Base-by-base conservation (phyloP, 208 protist genomes). In the Angomonas deanei region DNA sequence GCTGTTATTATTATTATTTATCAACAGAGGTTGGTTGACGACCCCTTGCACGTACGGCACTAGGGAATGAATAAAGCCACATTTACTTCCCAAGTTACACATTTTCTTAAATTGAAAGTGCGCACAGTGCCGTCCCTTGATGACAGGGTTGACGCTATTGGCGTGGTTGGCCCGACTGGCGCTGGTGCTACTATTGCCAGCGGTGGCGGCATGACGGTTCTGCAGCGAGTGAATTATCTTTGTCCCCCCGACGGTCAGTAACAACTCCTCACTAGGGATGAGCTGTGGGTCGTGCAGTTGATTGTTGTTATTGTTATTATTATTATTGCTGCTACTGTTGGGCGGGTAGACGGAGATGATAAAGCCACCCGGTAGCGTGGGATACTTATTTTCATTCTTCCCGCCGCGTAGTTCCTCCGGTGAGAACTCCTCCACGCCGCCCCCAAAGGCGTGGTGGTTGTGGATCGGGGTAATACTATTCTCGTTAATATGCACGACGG, bases 71-170 rank as follows among this genome's bases (percentile, higher is more conserved):
- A 91, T 88, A 46, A 91, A 91, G 56, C 78, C 74, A 63, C 84
- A 91, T 0, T 57, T 61, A 4, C 50, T 39, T 13, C 84, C 84
- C 2, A 85, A 53, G 46, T 86, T 78, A 59, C 84, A 91, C 74
- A 91, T 83, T 21, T 78, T 72, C 58, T 88, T 91, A 50, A 88
- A 88, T 71, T 91, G 84, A 39, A 91, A 91, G 63, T 91, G 84
- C 2, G 84, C 84, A 58, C 84, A 91, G 64, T 91, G 84, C 15
- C 79, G 75, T 15, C 75, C 54, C 28, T 80, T 81, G 26, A 84
- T 26, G 31, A 71, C 61, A 13, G 28, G 55, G 10, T 57, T 27
- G 2, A 64, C 30, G 0, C 26, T 15, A 8, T 13, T 13, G 47
- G 23, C 26, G 60, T 32, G 48, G 32, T 49, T 66, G 19, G 38